phyloP scores from a whole-genome alignment of 805 yeast species.

The Kodamaea hsintzibuensis region DNA sequence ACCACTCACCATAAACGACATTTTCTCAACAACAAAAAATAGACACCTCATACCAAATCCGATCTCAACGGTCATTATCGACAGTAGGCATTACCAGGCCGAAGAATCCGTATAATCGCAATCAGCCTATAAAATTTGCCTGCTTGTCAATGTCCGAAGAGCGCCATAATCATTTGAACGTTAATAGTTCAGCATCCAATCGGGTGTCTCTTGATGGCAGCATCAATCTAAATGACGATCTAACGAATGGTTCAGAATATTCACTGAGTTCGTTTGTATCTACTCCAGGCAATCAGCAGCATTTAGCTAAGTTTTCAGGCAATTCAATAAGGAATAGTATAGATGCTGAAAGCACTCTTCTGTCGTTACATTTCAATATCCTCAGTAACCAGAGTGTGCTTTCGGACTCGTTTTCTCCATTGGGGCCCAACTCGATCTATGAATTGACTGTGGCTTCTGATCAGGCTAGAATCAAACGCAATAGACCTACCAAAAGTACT shows the following conservation, averaged over 20 bases:
- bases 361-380: conserved; percentile 20
- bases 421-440: conserved; percentile 75
- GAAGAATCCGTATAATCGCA: neutral
- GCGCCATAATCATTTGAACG: conserved; percentile 1
- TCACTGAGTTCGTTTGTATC: conserved; percentile 18
- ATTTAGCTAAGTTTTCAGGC: conserved; percentile 12
- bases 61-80: neutral
- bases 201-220: conserved; percentile 25
- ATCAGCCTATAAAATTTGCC: neutral
- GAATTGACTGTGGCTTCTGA: conserved; percentile 70
- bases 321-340: conserved; percentile 28
- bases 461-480: conserved; percentile 36
- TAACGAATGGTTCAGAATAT: conserved; percentile 28
- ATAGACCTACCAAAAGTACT: conserved; percentile 32
- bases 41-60: neutral
- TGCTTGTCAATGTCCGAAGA: conserved; percentile 3
- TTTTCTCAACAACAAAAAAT: conserved; percentile 5
- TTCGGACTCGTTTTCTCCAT: conserved; percentile 44
- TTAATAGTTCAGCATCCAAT: neutral
- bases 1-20: neutral
- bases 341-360: conserved; percentile 32
- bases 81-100: neutral
- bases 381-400: conserved; percentile 9
- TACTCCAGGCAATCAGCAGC: conserved; percentile 11
- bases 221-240: conserved; percentile 35